Percentiles rank a stretch among this genome's conserved stretches.
These are phyloP conservation scores for Effrenium voratum DNA, from an alignment of 73 alveolate species.

Conservation along the genomic window DNA sequence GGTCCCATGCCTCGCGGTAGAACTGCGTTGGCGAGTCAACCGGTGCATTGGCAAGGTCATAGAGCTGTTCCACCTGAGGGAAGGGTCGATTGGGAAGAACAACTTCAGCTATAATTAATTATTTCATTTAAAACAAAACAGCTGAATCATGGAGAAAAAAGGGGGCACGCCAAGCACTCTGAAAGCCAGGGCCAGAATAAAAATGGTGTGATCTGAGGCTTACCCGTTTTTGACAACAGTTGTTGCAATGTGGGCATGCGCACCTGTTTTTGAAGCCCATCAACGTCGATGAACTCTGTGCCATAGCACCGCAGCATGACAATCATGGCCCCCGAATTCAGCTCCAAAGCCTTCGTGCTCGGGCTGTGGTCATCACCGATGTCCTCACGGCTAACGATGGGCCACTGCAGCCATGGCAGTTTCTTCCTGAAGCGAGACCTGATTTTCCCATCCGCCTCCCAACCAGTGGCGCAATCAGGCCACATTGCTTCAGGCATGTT, in stretches of 20 bases:
- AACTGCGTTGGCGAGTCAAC: background rate
- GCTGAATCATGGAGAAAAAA: background rate
- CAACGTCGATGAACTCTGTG: background rate
- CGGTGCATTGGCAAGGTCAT: background rate
- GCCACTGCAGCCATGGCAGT: background rate
- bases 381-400: background rate
- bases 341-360: background rate
- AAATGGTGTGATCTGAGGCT: no score
- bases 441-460: background rate
- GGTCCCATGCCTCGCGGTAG: background rate
- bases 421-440: background rate
- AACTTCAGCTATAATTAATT: no score
- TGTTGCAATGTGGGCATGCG: background rate
- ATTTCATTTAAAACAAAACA: background rate
- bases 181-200: no score
- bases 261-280: background rate
- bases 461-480: background rate
- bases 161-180: no score
- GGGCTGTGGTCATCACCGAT: background rate
- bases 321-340: background rate
- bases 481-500: no score
- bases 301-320: background rate
- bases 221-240: background rate
- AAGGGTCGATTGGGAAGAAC: background rate
- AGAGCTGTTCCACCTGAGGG: conserved; percentile 1